Evolutionary conservation across 148 eudicot species (phyloP).

Genomic region (Rhododendron molle): DNA sequence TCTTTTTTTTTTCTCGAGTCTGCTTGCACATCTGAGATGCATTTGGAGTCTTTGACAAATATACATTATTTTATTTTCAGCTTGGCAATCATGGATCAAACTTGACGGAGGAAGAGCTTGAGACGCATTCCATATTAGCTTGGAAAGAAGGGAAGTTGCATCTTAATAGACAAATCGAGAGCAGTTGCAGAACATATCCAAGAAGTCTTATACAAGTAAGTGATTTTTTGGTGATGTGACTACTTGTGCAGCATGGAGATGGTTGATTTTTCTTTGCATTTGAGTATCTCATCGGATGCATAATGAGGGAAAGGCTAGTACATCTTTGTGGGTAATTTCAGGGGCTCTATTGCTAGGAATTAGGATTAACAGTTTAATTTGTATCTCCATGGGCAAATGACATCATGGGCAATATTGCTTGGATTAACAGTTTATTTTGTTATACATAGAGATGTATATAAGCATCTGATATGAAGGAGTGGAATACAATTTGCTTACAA

Average conservation of each 20-base stretch:
- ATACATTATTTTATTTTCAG: conserved; percentile 24
- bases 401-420: not conserved
- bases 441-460: not conserved
- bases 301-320: not conserved
- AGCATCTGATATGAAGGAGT: not conserved
- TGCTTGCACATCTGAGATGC: not conserved
- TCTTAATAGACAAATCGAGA: conserved; percentile 44
- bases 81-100: conserved; percentile 78
- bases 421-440: not conserved
- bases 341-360: not conserved
- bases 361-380: not conserved
- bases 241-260: not conserved
- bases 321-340: not conserved
- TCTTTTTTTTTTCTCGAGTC: not conserved
- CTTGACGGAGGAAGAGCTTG: conserved; percentile 81
- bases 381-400: not conserved
- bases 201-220: conserved; percentile 62
- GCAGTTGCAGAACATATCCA: conserved; percentile 34
- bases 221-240: conserved; percentile 2
- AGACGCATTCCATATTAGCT: conserved; percentile 77
- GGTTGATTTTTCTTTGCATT: not conserved
- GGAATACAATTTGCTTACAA: not conserved
- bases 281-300: not conserved
- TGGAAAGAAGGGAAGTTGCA: conserved; percentile 76
- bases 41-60: not conserved